Percentiles rank a stretch among this genome's conserved stretches.
Evolutionary conservation across 2,329 filamentous ascomycete genomes (phyloP).

Genomic region (Calonectria multiphialidica): DNA sequence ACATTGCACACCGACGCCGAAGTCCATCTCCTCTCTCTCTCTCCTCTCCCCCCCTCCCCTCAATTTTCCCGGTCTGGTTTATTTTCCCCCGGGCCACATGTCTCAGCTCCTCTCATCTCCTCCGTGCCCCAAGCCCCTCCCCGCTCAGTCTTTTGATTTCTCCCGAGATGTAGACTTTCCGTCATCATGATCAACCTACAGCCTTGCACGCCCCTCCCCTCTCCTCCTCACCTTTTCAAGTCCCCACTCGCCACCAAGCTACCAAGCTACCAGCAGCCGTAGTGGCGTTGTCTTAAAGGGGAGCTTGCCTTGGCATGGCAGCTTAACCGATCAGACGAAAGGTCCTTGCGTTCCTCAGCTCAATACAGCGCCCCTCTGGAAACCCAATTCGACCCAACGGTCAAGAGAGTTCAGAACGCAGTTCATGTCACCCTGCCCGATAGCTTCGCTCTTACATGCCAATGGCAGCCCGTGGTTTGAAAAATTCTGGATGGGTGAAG

Average conservation of each 20-base stretch:
- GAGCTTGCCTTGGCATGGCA: not conserved
- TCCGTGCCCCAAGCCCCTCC: not conserved
- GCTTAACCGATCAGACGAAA: not conserved
- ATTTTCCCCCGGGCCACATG: not conserved
- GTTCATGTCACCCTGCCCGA: conserved; percentile 22
- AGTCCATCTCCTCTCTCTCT: not conserved
- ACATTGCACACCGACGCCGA: conserved; percentile 1
- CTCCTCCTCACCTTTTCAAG: not conserved
- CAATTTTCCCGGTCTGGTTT: not conserved
- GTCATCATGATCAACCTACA: not conserved
- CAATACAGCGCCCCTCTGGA: not conserved
- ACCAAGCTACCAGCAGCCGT: not conserved
- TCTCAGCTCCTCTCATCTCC: not conserved
- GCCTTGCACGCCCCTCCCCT: not conserved
- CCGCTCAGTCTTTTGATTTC: not conserved
- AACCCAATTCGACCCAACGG: conserved; percentile 22
- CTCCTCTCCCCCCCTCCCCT: not conserved
- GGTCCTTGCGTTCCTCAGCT: not conserved
- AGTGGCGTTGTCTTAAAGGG: not conserved
- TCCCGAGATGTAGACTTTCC: not conserved
- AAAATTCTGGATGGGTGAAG: conserved; percentile 6
- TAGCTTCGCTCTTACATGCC: not conserved
- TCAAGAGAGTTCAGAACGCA: not conserved
- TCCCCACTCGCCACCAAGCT: conserved; percentile 9
- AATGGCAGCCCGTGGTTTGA: conserved; percentile 7